Conservation (phyloP, 1,284 basidiomycete genomes). For the Trametes hirsuta region DNA sequence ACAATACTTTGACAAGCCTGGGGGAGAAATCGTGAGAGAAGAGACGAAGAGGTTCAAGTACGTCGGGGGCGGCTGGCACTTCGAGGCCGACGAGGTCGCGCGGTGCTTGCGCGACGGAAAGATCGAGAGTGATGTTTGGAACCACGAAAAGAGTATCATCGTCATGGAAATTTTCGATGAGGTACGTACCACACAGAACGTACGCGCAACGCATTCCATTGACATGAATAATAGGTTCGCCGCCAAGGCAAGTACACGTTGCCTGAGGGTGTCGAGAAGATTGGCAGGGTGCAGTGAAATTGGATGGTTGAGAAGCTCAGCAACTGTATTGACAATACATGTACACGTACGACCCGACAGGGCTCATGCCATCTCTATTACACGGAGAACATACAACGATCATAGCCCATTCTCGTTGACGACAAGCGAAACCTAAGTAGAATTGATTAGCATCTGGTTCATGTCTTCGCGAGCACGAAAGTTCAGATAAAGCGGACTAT, state of each 20-base stretch:
- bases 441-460: too few species aligned
- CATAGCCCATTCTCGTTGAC: too few species aligned
- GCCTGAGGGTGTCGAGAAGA: slow-evolving; percentile 50
- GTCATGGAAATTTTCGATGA: slow-evolving; percentile 84
- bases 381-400: too few species aligned
- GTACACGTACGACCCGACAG: background rate
- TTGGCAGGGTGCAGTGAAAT: slow-evolving; percentile 20
- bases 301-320: too few species aligned
- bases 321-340: background rate
- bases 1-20: slow-evolving; percentile 58
- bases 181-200: slow-evolving; percentile 45
- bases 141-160: slow-evolving; percentile 74
- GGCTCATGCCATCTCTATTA: too few species aligned
- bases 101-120: slow-evolving; percentile 78
- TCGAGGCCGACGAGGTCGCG: slow-evolving; percentile 85
- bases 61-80: slow-evolving; percentile 70
- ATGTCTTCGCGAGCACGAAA: background rate
- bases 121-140: slow-evolving; percentile 75
- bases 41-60: slow-evolving; percentile 59
- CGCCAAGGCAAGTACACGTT: slow-evolving; percentile 52
- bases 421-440: too few species aligned
- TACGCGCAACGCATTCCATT: background rate
- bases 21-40: slow-evolving; percentile 54
- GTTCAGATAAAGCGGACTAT: slow-evolving; percentile 41
- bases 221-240: slow-evolving; percentile 43